Conservation (phyloP, 306 rosid species). For the Prunus armeniaca region DNA sequence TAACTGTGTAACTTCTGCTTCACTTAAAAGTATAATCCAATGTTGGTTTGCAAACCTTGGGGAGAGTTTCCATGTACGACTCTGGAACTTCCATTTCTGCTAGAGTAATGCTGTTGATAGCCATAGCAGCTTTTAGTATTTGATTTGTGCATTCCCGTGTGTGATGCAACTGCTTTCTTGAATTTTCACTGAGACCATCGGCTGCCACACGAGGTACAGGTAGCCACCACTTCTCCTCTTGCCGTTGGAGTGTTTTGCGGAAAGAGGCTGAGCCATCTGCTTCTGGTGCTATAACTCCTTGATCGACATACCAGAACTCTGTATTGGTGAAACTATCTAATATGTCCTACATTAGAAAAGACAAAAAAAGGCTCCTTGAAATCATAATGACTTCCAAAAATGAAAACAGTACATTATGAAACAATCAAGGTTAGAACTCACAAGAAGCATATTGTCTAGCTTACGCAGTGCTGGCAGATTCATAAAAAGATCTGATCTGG, state of each 20-base stretch:
- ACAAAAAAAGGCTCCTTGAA: background rate
- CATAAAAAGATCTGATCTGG: conserved; percentile 48
- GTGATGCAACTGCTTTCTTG: conserved; percentile 79
- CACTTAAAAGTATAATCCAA: background rate
- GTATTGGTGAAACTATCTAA: conserved; percentile 58
- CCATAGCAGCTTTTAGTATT: conserved; percentile 83
- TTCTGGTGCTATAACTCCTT: conserved; percentile 74
- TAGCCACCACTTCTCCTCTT: conserved; percentile 99
- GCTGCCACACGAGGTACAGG: conserved; percentile 89
- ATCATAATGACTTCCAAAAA: background rate
- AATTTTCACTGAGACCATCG: conserved; percentile 64
- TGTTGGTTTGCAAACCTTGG: conserved; percentile 47
- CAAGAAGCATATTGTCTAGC: conserved; percentile 57
- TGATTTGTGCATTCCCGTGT: conserved; percentile 76
- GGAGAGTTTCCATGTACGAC: conserved; percentile 77
- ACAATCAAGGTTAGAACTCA: conserved; percentile 17
- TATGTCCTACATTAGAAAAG: conserved; percentile 50
- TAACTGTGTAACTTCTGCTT: background rate
- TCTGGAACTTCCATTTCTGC: conserved; percentile 91
- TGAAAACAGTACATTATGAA: background rate
- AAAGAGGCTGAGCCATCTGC: conserved; percentile 80
- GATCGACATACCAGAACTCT: conserved; percentile 96
- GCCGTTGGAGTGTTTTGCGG: conserved; percentile 67
- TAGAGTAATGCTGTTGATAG: conserved; percentile 74
- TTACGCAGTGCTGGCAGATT: conserved; percentile 55